phyloP scores from a whole-genome alignment of 108 stramenopile species.

The Nitzschia sp. region DNA sequence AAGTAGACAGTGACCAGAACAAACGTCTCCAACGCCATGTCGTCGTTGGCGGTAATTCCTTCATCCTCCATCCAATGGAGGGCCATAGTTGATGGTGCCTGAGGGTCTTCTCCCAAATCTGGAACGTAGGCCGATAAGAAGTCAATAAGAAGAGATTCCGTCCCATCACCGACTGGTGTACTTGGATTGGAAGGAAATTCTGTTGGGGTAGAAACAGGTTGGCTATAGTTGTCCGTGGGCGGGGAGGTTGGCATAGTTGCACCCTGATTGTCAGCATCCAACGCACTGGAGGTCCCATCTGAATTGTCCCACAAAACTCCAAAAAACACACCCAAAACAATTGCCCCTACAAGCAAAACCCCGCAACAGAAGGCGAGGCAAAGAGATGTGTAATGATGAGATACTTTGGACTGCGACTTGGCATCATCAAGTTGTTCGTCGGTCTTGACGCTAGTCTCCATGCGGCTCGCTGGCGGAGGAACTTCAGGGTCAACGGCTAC shows the following conservation, averaged over 20 bases:
- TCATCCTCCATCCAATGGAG: background rate
- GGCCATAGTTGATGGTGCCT: background rate
- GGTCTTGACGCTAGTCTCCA: no score
- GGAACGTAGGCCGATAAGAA: background rate
- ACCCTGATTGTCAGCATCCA: no score
- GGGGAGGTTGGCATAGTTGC: background rate
- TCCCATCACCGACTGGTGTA: background rate
- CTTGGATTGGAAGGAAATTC: background rate
- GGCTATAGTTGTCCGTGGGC: no score
- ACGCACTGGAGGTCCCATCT: no score
- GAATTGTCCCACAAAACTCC: no score
- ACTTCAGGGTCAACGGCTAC: background rate
- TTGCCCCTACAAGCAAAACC: background rate
- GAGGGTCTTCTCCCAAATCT: background rate
- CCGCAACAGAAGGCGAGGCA: background rate
- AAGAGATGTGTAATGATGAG: background rate
- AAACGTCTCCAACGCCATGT: background rate
- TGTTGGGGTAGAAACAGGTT: background rate
- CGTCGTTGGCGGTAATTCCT: background rate
- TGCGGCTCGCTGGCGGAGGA: no score
- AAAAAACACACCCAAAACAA: no score
- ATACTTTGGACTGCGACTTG: no score
- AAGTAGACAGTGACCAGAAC: slow-evolving; percentile 1
- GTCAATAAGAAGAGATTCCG: background rate
- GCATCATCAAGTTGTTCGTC: no score